Conservation (phyloP, 2,329 filamentous ascomycete genomes). For the Penicillium capsulatum region DNA sequence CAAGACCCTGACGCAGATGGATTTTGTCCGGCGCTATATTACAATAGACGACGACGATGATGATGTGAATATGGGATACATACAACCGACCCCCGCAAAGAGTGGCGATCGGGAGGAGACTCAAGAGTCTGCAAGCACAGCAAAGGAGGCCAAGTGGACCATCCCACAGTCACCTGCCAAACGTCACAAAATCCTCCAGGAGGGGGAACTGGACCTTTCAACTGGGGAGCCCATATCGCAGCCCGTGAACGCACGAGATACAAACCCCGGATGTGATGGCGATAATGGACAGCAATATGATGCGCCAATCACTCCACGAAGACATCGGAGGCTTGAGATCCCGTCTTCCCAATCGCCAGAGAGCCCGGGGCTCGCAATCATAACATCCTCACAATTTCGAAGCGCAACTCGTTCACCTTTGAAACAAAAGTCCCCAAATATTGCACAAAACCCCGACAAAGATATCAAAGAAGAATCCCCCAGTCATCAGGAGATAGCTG, state of each 20-base stretch:
- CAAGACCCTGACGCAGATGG: conserved; percentile 43
- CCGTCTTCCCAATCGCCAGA: conserved; percentile 44
- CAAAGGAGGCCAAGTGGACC: neutral
- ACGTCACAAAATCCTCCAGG: conserved; percentile 12
- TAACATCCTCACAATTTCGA: conserved; percentile 35
- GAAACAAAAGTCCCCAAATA: conserved; percentile 11
- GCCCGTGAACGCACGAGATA: conserved; percentile 6
- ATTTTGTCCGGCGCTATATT: conserved; percentile 37
- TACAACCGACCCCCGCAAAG: conserved; percentile 20
- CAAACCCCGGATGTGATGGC: neutral
- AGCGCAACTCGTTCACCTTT: conserved; percentile 27
- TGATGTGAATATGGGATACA: conserved; percentile 32
- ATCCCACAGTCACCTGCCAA: conserved; percentile 5
- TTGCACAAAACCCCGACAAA: neutral
- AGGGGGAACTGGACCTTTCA: conserved; percentile 20
- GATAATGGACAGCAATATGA: neutral
- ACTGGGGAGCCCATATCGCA: conserved; percentile 21
- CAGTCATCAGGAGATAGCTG: neutral
- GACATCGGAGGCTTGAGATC: conserved; percentile 31
- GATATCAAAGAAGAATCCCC: conserved; percentile 23
- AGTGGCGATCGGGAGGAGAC: neutral
- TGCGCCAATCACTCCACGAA: conserved; percentile 33
- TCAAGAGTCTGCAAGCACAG: neutral
- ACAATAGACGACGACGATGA: conserved; percentile 33
- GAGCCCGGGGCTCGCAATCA: conserved; percentile 37